A percentile compares a stretch with the other conserved stretches of the same genome.
Evolutionary conservation across 1,284 basidiomycete genomes (phyloP).

Genomic region (Pseudozyma thailandica): DNA sequence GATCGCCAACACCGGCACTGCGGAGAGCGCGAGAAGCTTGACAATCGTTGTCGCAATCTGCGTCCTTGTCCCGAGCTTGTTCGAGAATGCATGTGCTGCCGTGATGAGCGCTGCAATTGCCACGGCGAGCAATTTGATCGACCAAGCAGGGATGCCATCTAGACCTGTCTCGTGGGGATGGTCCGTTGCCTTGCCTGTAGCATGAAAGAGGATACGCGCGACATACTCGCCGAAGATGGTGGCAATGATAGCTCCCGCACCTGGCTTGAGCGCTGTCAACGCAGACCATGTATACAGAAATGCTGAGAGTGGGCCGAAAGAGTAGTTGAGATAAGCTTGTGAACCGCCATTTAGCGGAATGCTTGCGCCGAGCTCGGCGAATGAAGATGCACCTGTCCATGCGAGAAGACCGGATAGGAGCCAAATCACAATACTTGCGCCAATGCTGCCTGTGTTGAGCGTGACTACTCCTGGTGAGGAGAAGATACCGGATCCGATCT

Average conservation of each 20-base stretch:
- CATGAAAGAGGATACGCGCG: slow-evolving; percentile 72
- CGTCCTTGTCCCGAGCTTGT: slow-evolving; percentile 81
- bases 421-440: slow-evolving; percentile 63
- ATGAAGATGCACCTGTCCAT: slow-evolving; percentile 73
- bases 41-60: slow-evolving; percentile 86
- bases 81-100: slow-evolving; percentile 80
- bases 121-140: slow-evolving; percentile 87
- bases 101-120: slow-evolving; percentile 79
- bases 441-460: slow-evolving; percentile 61
- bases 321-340: slow-evolving; percentile 78
- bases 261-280: slow-evolving; percentile 71
- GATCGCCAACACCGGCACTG: slow-evolving; percentile 78
- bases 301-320: slow-evolving; percentile 77
- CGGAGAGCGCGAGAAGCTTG: slow-evolving; percentile 77
- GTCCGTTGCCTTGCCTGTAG: slow-evolving; percentile 68
- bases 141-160: slow-evolving; percentile 86
- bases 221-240: slow-evolving; percentile 79
- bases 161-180: slow-evolving; percentile 77
- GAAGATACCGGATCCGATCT: slow-evolving; percentile 66
- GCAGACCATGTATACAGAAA: slow-evolving; percentile 71
- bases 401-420: slow-evolving; percentile 59
- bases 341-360: slow-evolving; percentile 72
- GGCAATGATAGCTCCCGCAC: slow-evolving; percentile 72
- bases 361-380: slow-evolving; percentile 72
- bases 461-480: slow-evolving; percentile 66